phyloP scores from a whole-genome alignment of 1,139 yeast species.

The Taphrina betulina region DNA sequence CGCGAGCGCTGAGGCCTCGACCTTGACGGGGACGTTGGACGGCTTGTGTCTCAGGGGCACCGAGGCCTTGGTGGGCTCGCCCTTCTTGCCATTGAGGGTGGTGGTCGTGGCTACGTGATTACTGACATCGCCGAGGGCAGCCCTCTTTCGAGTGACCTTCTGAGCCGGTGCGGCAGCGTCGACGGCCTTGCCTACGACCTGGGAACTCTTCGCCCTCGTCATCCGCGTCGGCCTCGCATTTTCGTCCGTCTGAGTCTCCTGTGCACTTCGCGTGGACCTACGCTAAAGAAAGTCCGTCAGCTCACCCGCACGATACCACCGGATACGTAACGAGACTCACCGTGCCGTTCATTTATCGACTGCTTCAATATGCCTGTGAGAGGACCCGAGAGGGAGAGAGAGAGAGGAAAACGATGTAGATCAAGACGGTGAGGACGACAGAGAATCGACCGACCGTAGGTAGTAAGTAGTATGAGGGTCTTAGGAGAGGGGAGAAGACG shows the following conservation, averaged over 20 bases:
- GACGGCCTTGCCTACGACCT: slow-evolving; percentile 3
- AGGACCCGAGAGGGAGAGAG: no score
- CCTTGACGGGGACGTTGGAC: slow-evolving; percentile 3
- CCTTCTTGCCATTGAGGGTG: slow-evolving; percentile 16
- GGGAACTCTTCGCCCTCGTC: slow-evolving; percentile 28
- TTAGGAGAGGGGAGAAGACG: neutral
- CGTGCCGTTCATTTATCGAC: slow-evolving; percentile 27
- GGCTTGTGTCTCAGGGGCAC: slow-evolving; percentile 11
- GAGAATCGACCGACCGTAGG: no score
- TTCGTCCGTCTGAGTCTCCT: slow-evolving; percentile 23
- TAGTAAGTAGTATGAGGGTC: neutral
- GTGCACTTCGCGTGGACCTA: slow-evolving; percentile 22
- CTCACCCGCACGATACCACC: no score
- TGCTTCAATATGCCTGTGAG: no score
- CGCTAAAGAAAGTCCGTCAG: slow-evolving; percentile 27
- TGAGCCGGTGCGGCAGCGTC: slow-evolving; percentile 3
- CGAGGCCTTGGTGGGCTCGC: slow-evolving; percentile 3
- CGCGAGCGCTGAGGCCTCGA: neutral
- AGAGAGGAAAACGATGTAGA: no score
- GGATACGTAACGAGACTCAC: no score
- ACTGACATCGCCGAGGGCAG: slow-evolving; percentile 44
- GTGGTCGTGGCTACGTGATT: slow-evolving; percentile 38
- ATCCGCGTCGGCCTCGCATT: slow-evolving; percentile 31
- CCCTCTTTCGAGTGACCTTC: slow-evolving; percentile 40
- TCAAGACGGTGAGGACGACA: no score